These are phyloP conservation scores for Cenchrus purpureus DNA, from an alignment of 176 grass and related monocot species.

Conservation along the genomic window DNA sequence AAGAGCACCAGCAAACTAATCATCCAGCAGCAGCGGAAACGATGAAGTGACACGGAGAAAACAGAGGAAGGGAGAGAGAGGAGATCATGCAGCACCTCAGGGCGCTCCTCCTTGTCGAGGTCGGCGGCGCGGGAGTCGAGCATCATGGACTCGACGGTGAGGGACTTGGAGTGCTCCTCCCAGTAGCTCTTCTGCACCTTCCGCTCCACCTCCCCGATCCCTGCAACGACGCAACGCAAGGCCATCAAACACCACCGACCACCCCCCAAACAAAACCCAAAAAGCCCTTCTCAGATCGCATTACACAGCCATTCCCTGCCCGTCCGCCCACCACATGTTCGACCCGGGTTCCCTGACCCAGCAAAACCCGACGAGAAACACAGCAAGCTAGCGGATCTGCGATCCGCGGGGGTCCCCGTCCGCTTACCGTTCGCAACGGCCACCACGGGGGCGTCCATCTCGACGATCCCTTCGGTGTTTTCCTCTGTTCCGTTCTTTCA, in stretches of 20 bases:
- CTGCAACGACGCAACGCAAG: slow-evolving; percentile 1
- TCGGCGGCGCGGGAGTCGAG: slow-evolving; percentile 88
- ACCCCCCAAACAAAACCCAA: neutral
- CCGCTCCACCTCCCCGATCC: slow-evolving; percentile 66
- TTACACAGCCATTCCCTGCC: neutral
- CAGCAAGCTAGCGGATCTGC: neutral
- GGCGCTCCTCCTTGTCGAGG: slow-evolving; percentile 94
- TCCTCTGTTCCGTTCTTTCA: neutral
- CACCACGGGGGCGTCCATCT: slow-evolving; percentile 50
- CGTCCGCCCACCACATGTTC: slow-evolving; percentile 28
- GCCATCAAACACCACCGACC: neutral
- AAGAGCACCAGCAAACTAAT: neutral
- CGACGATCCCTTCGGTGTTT: neutral
- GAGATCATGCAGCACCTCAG: slow-evolving; percentile 50
- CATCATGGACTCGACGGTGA: slow-evolving; percentile 98
- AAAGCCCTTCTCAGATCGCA: slow-evolving; percentile 2
- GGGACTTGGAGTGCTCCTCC: slow-evolving; percentile 93
- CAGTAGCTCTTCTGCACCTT: slow-evolving; percentile 89
- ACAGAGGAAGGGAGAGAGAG: neutral
- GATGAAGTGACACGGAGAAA: neutral
- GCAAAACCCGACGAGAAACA: neutral
- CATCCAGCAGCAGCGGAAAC: neutral
- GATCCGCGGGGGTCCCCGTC: neutral
- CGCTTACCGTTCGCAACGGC: slow-evolving; percentile 55
- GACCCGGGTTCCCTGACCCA: neutral